Percentiles rank a stretch among this genome's conserved stretches.
These are phyloP conservation scores for Suillus subaureus DNA, from an alignment of 768 basidiomycete species.

Conservation along the genomic window DNA sequence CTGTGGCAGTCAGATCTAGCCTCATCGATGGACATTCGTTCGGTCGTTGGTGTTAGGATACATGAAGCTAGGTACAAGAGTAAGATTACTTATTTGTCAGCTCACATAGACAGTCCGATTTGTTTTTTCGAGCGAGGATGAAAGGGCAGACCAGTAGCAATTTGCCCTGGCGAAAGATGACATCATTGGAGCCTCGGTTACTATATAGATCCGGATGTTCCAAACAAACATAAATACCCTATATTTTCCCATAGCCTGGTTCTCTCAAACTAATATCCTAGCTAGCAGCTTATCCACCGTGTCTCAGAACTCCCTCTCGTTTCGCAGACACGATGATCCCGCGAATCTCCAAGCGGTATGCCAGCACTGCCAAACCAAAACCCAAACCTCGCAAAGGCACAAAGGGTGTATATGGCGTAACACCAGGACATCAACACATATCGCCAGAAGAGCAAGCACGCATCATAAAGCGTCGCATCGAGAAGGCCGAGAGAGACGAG, in stretches of 20 bases:
- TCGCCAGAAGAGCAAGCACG: conserved; percentile 20
- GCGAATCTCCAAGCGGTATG: conserved; percentile 10
- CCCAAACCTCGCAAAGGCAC: conserved; percentile 3
- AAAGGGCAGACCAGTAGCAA: no score
- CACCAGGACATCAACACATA: conserved; percentile 22
- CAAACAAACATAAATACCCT: background rate
- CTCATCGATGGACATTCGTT: no score
- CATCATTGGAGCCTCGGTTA: background rate
- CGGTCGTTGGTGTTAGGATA: no score
- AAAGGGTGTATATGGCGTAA: conserved; percentile 1
- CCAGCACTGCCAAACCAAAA: conserved; percentile 3
- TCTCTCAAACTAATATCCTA: background rate
- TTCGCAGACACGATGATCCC: conserved; percentile 8
- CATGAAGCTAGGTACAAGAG: no score
- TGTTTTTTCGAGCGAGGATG: no score
- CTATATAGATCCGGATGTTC: background rate
- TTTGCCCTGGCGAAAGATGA: no score
- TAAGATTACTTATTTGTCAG: no score
- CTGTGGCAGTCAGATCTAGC: no score
- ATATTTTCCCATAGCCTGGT: background rate
- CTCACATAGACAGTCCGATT: no score
- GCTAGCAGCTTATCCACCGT: background rate
- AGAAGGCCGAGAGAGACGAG: conserved; percentile 47
- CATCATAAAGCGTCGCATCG: conserved; percentile 26
- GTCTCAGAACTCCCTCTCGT: background rate